A percentile compares a stretch with the other conserved stretches of the same genome.
These are phyloP conservation scores for Ganoderma leucocontextum DNA, from an alignment of 1,284 basidiomycete species.

Conservation along the genomic window DNA sequence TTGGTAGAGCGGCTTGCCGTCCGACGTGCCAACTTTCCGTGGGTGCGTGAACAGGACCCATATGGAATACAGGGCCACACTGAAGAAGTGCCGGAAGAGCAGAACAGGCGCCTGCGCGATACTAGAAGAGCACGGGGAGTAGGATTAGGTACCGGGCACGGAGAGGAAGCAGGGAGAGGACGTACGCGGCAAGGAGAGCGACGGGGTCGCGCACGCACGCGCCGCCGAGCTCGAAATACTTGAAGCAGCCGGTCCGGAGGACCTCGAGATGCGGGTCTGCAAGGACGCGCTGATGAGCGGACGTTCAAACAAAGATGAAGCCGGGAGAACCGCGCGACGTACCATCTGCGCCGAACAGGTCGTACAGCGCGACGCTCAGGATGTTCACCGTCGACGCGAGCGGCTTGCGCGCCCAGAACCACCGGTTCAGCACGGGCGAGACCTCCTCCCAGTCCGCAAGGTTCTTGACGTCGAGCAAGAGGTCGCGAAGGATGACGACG, in stretches of 20 bases:
- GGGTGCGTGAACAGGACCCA: constrained; percentile 86
- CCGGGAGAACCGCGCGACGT: constrained; percentile 14
- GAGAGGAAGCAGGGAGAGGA: constrained; percentile 24
- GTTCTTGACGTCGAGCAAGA: constrained; percentile 61
- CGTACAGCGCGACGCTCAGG: constrained; percentile 90
- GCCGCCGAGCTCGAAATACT: constrained; percentile 96
- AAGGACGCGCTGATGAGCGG: background rate
- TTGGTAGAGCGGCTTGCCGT: constrained; percentile 47
- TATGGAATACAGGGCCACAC: constrained; percentile 93
- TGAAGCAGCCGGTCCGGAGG: constrained; percentile 93
- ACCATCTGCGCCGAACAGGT: constrained; percentile 92
- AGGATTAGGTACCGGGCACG: too few relatives aligned
- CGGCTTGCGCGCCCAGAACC: constrained; percentile 89
- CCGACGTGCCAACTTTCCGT: constrained; percentile 39
- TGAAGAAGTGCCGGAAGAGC: constrained; percentile 94
- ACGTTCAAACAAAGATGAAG: background rate
- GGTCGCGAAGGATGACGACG: constrained; percentile 74
- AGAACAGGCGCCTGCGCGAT: constrained; percentile 80
- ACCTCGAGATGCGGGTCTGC: constrained; percentile 83
- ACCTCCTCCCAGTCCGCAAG: constrained; percentile 73
- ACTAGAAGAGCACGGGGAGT: too few relatives aligned
- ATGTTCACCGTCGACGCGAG: constrained; percentile 89
- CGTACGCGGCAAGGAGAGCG: constrained; percentile 83
- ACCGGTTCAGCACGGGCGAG: constrained; percentile 64
- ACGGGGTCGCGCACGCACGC: constrained; percentile 92